A percentile compares a stretch with the other conserved stretches of the same genome.
These are phyloP conservation scores for Annona cherimola DNA, from an alignment of 164 flowering plant genomes.

Conservation along the genomic window DNA sequence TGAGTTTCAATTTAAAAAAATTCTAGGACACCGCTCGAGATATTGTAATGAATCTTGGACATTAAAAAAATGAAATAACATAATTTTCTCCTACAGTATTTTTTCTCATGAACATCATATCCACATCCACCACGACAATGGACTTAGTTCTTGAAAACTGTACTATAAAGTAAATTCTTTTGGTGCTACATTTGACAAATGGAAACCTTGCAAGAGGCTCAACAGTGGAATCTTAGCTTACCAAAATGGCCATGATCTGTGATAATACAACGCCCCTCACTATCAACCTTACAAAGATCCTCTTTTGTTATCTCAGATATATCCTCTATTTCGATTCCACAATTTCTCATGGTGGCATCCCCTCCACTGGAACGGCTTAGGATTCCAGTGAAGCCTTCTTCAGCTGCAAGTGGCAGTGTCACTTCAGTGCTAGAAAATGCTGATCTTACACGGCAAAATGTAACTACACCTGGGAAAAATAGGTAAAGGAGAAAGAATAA, in stretches of 20 bases:
- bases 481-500: no score
- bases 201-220: neutral
- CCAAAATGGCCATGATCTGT: constrained; percentile 99
- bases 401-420: constrained; percentile 83
- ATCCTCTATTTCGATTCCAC: constrained; percentile 28
- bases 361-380: constrained; percentile 25
- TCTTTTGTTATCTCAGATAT: constrained; percentile 49
- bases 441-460: constrained; percentile 89
- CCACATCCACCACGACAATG: neutral
- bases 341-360: constrained; percentile 19
- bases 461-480: constrained; percentile 69
- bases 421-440: constrained; percentile 82
- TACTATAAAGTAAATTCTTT: neutral
- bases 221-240: constrained; percentile 22
- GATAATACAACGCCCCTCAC: constrained; percentile 93
- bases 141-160: neutral
- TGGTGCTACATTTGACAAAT: neutral
- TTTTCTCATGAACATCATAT: neutral
- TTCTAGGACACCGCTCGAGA: neutral
- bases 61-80: neutral
- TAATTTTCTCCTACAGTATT: neutral
- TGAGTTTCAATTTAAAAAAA: neutral
- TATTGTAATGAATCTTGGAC: neutral
- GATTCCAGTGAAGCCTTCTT: constrained; percentile 91
- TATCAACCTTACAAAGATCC: constrained; percentile 72